Evolutionary conservation across 2,329 filamentous ascomycete species (phyloP), one percentile per base, ranked within the genome.

Genomic region (Colletotrichum sansevieriae): DNA sequence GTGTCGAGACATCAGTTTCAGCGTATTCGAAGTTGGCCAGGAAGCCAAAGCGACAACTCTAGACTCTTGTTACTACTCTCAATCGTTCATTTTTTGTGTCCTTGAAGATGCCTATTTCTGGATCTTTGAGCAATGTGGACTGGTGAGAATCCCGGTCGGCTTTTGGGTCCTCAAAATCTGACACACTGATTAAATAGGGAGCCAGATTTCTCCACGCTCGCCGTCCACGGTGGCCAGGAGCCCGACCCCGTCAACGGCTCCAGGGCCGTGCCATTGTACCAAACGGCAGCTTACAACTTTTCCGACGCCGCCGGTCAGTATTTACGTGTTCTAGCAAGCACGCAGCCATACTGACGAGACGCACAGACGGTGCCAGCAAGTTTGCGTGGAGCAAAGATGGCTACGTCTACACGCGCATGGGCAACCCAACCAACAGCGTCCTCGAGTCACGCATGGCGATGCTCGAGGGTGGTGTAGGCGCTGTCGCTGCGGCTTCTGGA

Each of bases 401-500:
- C 75, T 98, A 85, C 81, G 89, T 89, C 62, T 98, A 98, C 88
- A 92, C 98, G 88, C 93, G 98, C 83, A 97, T 94, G 62, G 95
- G 94, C 52, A 96, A 98, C 76, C 95, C 95, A 2, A 98, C 95
- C 0, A 92, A 95, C 73, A 95, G 96, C 80, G 95, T 98, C 29
- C 95, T 98, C 73, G 96, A 98, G 83, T 96, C 98, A 84, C 90
- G 95, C 70, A 92, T 98, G 61, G 95, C 95, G 15, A 95, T 95
- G 15, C 89, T 98, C 4, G 96, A 99, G 82, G 95, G 95, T 35
- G 95, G 96, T 75, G 89, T 93, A 20, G 95, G 92, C 11, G 95
- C 94, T 49, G 87, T 98, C 18, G 95, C 94, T 4, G 88, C 94
- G 41, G 85, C 94, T 0, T 97, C 94, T 0, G 95, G 95, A 64